Evolutionary conservation across 345 rosid species (phyloP).

Genomic region (Gossypium thurberi): DNA sequence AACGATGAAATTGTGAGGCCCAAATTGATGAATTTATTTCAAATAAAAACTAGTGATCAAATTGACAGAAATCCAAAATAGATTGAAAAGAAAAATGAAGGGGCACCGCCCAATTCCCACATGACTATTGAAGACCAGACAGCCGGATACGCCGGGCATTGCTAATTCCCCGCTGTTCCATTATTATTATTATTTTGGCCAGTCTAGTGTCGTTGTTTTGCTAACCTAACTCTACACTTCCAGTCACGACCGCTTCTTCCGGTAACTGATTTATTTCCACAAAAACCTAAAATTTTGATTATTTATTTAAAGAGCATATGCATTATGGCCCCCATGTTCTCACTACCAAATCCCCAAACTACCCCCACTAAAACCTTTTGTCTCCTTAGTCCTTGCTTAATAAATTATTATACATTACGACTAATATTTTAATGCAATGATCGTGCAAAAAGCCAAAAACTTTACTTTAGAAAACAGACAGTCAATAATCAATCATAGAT

Average conservation of each 20-base stretch:
- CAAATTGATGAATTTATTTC: too few species aligned
- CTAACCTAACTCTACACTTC: background rate
- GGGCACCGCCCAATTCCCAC: conserved; percentile 16
- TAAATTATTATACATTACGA: background rate
- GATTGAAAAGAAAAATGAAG: background rate
- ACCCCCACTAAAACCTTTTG: background rate
- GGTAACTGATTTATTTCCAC: conserved; percentile 14
- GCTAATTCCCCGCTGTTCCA: background rate
- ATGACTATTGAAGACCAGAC: background rate
- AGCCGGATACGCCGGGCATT: background rate
- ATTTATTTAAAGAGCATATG: conserved; percentile 10
- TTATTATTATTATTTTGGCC: background rate
- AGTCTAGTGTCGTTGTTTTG: too few species aligned
- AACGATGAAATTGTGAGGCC: too few species aligned
- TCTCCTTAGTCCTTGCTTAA: background rate
- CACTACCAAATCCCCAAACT: background rate
- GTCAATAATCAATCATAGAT: background rate
- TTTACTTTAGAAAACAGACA: background rate
- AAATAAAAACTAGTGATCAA: too few species aligned
- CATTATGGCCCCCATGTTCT: conserved; percentile 25
- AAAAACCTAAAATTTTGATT: background rate
- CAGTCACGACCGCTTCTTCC: conserved; percentile 21
- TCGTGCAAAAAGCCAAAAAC: background rate
- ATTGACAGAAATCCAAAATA: background rate
- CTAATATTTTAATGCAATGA: background rate